phyloP scores from a whole-genome alignment of 768 basidiomycete species.

The Lentinula raphanica region DNA sequence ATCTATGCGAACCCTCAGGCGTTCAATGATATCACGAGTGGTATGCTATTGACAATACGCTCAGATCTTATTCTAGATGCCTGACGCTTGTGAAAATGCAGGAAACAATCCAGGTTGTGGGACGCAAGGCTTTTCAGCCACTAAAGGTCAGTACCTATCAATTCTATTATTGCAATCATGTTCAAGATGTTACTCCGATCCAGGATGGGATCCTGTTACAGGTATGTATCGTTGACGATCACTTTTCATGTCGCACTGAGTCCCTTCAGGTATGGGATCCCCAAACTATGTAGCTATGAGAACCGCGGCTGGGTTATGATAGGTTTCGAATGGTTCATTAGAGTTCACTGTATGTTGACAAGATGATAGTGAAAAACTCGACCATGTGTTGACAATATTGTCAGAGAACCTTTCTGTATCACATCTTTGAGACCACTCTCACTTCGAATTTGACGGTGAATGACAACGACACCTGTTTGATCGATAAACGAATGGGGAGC shows the following conservation, averaged over 20 bases:
- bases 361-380: background rate
- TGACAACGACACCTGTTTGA: too few species aligned
- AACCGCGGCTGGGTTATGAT: background rate
- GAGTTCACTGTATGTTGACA: background rate
- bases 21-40: constrained; percentile 57
- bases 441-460: too few species aligned
- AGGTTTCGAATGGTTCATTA: background rate
- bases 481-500: too few species aligned
- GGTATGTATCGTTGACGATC: background rate
- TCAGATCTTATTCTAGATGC: background rate
- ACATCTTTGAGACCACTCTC: too few species aligned
- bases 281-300: constrained; percentile 2
- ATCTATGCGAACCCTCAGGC: constrained; percentile 38
- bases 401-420: too few species aligned
- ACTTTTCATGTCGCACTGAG: background rate
- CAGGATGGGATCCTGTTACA: constrained; percentile 2
- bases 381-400: too few species aligned
- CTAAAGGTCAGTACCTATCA: background rate
- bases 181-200: background rate
- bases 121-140: background rate
- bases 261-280: background rate
- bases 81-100: background rate
- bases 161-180: background rate
- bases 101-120: constrained; percentile 3
- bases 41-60: constrained; percentile 14